These are phyloP conservation scores for Hyphopichia burtonii DNA, from an alignment of 1,139 yeast species.

Conservation along the genomic window DNA sequence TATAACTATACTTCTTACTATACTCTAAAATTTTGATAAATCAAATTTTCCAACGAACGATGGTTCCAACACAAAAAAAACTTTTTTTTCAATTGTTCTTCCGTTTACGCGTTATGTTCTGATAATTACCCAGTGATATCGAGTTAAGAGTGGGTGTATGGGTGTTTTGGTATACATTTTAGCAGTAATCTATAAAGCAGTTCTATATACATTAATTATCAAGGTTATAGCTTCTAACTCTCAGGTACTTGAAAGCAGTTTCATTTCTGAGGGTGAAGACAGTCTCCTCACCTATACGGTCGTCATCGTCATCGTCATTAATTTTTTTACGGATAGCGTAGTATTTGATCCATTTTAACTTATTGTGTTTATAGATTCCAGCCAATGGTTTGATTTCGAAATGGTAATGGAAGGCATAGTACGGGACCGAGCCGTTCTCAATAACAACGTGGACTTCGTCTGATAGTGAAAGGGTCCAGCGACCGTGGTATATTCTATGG, in stretches of 20 bases:
- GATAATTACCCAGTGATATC: constrained; percentile 10
- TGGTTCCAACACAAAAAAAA: constrained; percentile 1
- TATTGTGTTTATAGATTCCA: constrained; percentile 53
- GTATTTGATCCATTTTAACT: constrained; percentile 65
- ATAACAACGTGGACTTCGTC: constrained; percentile 57
- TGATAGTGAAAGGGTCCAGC: constrained; percentile 47
- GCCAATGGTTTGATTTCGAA: constrained; percentile 59
- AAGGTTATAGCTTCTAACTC: constrained; percentile 50
- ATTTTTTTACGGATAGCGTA: constrained; percentile 51
- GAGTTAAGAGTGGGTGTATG: too few species aligned
- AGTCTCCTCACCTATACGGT: constrained; percentile 51
- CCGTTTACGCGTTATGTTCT: constrained; percentile 6
- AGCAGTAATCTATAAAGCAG: background rate
- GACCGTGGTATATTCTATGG: constrained; percentile 46
- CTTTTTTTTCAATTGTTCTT: background rate
- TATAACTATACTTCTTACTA: background rate
- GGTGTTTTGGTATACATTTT: background rate
- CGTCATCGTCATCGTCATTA: constrained; percentile 31
- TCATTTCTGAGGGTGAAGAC: constrained; percentile 66
- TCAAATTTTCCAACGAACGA: constrained; percentile 13
- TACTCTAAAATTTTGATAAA: background rate
- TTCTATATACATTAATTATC: constrained; percentile 18
- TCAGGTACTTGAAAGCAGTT: constrained; percentile 70
- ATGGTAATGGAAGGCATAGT: constrained; percentile 63
- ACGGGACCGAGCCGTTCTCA: constrained; percentile 60